These are phyloP conservation scores for Phytopythium mirpurense DNA, from an alignment of 352 stramenopile genomes.

Conservation along the genomic window DNA sequence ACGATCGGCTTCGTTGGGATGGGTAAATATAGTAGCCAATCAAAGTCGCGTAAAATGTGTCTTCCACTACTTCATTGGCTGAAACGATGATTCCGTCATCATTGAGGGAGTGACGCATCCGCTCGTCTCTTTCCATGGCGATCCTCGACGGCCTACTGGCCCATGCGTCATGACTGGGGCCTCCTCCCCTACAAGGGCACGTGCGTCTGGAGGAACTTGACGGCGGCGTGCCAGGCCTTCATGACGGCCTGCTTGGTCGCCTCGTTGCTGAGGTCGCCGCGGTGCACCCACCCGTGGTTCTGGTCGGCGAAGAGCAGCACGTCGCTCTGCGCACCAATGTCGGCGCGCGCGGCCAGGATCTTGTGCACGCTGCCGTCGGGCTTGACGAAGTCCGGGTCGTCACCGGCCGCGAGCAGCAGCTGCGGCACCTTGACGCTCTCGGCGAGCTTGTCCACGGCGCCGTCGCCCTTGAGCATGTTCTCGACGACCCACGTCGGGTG, in stretches of 20 bases:
- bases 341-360: conserved; percentile 49
- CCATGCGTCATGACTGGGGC: too few species aligned
- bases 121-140: too few species aligned
- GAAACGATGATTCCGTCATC: background rate
- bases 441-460: conserved; percentile 62
- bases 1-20: background rate
- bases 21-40: background rate
- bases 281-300: conserved; percentile 83
- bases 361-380: conserved; percentile 65
- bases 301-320: conserved; percentile 64
- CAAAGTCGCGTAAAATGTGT: too few species aligned
- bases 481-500: conserved; percentile 76
- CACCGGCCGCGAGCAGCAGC: conserved; percentile 56
- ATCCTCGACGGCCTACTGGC: too few species aligned
- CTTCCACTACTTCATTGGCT: too few species aligned
- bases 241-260: conserved; percentile 58
- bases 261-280: conserved; percentile 65
- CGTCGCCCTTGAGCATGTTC: conserved; percentile 70
- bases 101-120: too few species aligned
- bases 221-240: conserved; percentile 50
- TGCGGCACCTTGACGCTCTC: conserved; percentile 70
- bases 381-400: conserved; percentile 69
- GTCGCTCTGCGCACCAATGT: conserved; percentile 48
- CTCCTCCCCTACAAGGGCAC: conserved; percentile 24
- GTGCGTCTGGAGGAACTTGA: conserved; percentile 60